Base-by-base conservation (phyloP, 2,329 filamentous ascomycete species). In the Ambrosiella beaveri region DNA sequence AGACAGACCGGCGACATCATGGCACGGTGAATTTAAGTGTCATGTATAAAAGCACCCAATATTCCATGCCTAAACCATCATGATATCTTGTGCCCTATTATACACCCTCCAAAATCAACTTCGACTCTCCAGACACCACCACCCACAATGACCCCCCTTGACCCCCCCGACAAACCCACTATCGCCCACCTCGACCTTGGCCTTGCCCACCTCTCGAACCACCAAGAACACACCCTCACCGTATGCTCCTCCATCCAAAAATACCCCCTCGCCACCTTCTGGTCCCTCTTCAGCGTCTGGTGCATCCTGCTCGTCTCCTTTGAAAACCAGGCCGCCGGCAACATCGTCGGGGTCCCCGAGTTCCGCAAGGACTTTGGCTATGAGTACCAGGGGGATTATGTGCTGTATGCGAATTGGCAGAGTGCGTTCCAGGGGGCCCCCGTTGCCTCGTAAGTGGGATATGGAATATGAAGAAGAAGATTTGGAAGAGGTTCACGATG, bases 351-450 rank as follows among this genome's bases (percentile, higher is more conserved):
- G 19, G 71, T 75, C n/a, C 72, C 72, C 1, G 60, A 70, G 57
- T 75, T 74, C 62, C 66, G 71, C 39, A 67, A 74, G 59, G 71
- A 74, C 61, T 74, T 75, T 6, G 52, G 52, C 9, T 19, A 54
- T 54, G 36, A 54, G n/a, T 54, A 40, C 12, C 36, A 54, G 17
- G 52, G n/a, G 4, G 7, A 19, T 13, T 54, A 41, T 19, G 52
- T 54, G 1, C 63, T 74, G 7, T 63, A 68, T 12, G 68, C 71
- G 2, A 67, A 69, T 13, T 75, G 73, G 73, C 71, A 75, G 62
- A 67, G 66, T 17, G 72, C 72, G 4, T 74, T 74, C 61, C 67
- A 68, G 44, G 72, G 70, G 9, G 73, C 65, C 0, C 71, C 72
- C 1, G 67, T 73, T 15, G 71, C 71, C 37, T 66, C 66, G 66